A percentile compares a stretch with the other conserved stretches of the same genome.
Conservation (phyloP, 176 grass and related monocot genomes). For the Oryza glaberrima region DNA sequence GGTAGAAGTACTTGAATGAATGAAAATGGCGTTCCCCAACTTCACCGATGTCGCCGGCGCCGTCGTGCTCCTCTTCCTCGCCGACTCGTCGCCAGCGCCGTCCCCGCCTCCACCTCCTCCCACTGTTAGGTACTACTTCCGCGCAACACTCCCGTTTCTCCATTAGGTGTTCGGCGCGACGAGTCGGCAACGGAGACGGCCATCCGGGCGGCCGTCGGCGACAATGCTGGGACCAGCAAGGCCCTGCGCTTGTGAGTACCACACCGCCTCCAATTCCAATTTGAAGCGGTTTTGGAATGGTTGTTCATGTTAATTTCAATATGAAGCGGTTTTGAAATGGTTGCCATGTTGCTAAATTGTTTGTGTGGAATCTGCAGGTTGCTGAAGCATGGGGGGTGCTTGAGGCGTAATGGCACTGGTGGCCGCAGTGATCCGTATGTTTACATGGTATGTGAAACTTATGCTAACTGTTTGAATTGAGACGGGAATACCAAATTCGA, state of each 20-base stretch:
- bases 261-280: neutral
- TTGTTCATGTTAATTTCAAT: neutral
- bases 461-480: neutral
- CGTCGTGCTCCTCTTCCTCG: constrained; percentile 49
- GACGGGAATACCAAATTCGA: neutral
- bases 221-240: constrained; percentile 50
- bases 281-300: no score
- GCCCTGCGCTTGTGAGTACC: constrained; percentile 49
- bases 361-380: constrained; percentile 35
- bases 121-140: constrained; percentile 35
- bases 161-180: neutral
- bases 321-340: neutral
- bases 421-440: constrained; percentile 40
- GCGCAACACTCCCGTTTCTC: neutral
- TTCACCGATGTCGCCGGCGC: constrained; percentile 22
- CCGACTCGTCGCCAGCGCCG: constrained; percentile 33
- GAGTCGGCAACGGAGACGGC: constrained; percentile 41
- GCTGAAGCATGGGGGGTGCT: constrained; percentile 42
- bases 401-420: constrained; percentile 40
- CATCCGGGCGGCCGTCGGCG: constrained; percentile 48
- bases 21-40: constrained; percentile 24
- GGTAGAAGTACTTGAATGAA: neutral
- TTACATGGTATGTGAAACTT: constrained; percentile 53
- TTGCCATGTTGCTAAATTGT: constrained; percentile 1
- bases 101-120: neutral